These are phyloP conservation scores for Kondoa subrosea DNA, from an alignment of 768 basidiomycete species.

Conservation along the genomic window DNA sequence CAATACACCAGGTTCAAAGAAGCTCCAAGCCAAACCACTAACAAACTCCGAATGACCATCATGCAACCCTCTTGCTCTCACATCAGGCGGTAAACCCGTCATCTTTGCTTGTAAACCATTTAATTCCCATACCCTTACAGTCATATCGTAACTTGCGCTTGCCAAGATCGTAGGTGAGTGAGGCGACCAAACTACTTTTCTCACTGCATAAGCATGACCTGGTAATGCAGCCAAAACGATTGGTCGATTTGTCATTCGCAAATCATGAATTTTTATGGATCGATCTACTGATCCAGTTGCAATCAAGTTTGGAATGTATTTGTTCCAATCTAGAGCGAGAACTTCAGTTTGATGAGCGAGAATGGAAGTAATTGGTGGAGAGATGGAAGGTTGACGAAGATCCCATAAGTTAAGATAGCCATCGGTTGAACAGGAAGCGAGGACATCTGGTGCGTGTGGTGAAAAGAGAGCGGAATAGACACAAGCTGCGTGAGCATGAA, in stretches of 20 bases:
- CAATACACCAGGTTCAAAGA: constrained; percentile 69
- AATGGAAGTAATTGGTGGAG: constrained; percentile 16
- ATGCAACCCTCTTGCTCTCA: constrained; percentile 44
- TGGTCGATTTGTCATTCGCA: constrained; percentile 46
- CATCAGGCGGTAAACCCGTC: constrained; percentile 2
- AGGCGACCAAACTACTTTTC: constrained; percentile 62
- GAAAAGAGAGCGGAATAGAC: constrained; percentile 86
- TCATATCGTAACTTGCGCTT: constrained; percentile 81
- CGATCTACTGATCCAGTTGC: constrained; percentile 70
- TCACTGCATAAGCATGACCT: constrained; percentile 79
- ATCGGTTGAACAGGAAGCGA: constrained; percentile 73
- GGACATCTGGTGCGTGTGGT: constrained; percentile 64
- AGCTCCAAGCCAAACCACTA: constrained; percentile 76
- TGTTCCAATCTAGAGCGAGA: constrained; percentile 78
- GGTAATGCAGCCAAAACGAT: constrained; percentile 43
- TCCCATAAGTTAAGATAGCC: constrained; percentile 74
- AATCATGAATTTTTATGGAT: constrained; percentile 62
- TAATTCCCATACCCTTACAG: constrained; percentile 60
- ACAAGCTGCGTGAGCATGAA: constrained; percentile 67
- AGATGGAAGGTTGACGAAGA: constrained; percentile 26
- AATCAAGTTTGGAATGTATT: constrained; percentile 60
- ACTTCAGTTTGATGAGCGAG: constrained; percentile 40
- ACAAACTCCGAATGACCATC: constrained; percentile 90
- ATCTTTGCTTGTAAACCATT: neutral
- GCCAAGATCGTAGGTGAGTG: constrained; percentile 30